phyloP scores from a whole-genome alignment of 2,329 filamentous ascomycete genomes.

The Paraconiothyrium sp. region DNA sequence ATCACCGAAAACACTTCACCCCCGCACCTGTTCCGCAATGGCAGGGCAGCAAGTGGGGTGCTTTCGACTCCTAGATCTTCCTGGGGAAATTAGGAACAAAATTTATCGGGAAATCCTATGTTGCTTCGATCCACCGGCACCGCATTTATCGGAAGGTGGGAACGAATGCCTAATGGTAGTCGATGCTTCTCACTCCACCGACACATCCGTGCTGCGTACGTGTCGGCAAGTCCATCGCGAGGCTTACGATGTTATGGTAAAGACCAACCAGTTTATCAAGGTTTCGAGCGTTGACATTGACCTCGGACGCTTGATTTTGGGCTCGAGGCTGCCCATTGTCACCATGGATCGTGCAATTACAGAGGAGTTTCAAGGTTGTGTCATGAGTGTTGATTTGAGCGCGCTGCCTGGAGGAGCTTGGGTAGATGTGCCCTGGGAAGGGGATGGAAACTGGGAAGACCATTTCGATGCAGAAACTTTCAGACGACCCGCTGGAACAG shows the following conservation, averaged over 20 bases:
- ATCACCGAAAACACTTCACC: too few relatives aligned
- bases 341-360: constrained; percentile 20
- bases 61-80: constrained; percentile 24
- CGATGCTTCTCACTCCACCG: constrained; percentile 11
- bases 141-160: background rate
- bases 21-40: background rate
- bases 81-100: constrained; percentile 23
- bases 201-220: constrained; percentile 24
- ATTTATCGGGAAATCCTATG: constrained; percentile 22
- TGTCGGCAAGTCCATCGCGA: constrained; percentile 26
- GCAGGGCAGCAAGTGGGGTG: background rate
- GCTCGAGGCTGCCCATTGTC: constrained; percentile 15
- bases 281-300: constrained; percentile 10
- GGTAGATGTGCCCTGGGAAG: background rate
- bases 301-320: background rate
- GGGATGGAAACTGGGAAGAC: background rate
- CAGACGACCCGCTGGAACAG: constrained; percentile 5
- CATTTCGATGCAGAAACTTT: background rate
- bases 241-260: constrained; percentile 32
- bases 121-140: constrained; percentile 15
- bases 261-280: constrained; percentile 25
- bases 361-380: constrained; percentile 18
- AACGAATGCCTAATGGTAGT: background rate
- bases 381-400: constrained; percentile 9
- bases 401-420: constrained; percentile 2